A percentile compares a stretch with the other conserved stretches of the same genome.
Evolutionary conservation across 108 stramenopile species (phyloP).

Genomic region (Cyclostephanos tholiformis): DNA sequence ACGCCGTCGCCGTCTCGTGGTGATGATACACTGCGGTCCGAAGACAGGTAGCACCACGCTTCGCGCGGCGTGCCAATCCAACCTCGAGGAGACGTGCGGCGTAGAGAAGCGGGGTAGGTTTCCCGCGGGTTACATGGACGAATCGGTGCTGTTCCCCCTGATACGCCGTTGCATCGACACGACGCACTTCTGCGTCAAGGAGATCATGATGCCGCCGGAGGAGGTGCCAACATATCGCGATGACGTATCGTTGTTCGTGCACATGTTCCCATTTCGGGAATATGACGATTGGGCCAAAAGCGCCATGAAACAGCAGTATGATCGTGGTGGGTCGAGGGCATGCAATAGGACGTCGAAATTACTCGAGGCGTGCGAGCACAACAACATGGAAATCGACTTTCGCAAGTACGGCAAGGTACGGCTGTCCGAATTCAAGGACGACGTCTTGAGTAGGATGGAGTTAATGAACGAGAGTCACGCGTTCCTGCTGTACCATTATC

Average conservation of each 20-base stretch:
- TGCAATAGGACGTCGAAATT: conserved; percentile 5
- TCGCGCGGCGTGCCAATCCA: conserved; percentile 17
- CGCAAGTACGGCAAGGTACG: conserved; percentile 31
- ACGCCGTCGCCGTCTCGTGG: conserved; percentile 1
- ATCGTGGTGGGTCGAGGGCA: conserved; percentile 23
- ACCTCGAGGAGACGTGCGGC: conserved; percentile 24
- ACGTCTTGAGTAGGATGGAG: conserved; percentile 14
- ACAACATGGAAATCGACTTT: conserved; percentile 39
- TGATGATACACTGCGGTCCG: conserved; percentile 43
- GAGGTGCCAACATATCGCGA: conserved; percentile 21
- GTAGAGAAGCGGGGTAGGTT: background rate
- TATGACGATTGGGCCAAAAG: conserved; percentile 39
- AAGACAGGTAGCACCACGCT: conserved; percentile 34
- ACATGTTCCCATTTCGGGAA: conserved; percentile 44
- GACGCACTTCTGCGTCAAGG: conserved; percentile 35
- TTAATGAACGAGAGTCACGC: conserved; percentile 26
- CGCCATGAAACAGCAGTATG: conserved; percentile 41
- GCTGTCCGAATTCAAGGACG: conserved; percentile 25
- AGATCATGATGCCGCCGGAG: conserved; percentile 5
- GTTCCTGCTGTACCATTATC: conserved; percentile 32
- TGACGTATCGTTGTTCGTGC: conserved; percentile 9
- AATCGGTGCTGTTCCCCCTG: conserved; percentile 8
- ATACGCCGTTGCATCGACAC: conserved; percentile 26
- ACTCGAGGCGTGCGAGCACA: conserved; percentile 16
- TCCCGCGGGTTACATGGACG: conserved; percentile 22